Evolutionary conservation across 306 rosid genomes (phyloP), one percentile per base, ranked within the genome.

Genomic region (Astragalus membranaceus): DNA sequence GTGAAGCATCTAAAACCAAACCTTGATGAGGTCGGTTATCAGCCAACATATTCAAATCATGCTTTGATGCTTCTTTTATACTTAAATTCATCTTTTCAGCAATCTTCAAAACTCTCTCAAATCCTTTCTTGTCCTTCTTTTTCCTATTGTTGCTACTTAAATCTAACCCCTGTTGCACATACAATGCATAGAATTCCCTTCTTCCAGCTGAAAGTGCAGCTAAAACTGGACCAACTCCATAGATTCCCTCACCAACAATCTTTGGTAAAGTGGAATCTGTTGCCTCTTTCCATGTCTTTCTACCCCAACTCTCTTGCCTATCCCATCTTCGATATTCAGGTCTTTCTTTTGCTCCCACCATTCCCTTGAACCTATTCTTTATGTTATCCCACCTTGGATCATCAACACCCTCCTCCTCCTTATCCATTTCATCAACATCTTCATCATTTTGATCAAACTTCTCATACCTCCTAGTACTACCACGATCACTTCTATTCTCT

Each of bases 1-100:
- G 89, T 10, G 97, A 94, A 71, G 96, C 95, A 74, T 91, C 99
- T 35, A 94, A 83, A 54, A 94, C 96, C 60, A 94, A 78, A 74
- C 95, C 97, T 68, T 91, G 96, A 83, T 94, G 99, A 8, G 97
- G 99, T 7, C 95, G 89, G 77, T 85, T 94, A 84, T 94, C 99
- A n/a, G 68, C 84, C 52, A 89, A 86, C 99, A 91, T 94, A 77
- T 94, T 94, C 66, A 94, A 85, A 82, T 94, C 96, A 69, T 94
- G 99, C 84, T 94, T 94, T 11, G 95, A 83, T 41, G 80, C 77
- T 77, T 91, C 87, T 84, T 83, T 90, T 74, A 87, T 48, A 20
- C 74, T 82, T 72, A 94, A 16, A 32, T 84, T 89, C 47, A 88
- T 58, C 61, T 82, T 87, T 51, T 91, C 97, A 61, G 95, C 99